phyloP scores from a whole-genome alignment of 2,329 filamentous ascomycete genomes.

The Talaromyces sp. region DNA sequence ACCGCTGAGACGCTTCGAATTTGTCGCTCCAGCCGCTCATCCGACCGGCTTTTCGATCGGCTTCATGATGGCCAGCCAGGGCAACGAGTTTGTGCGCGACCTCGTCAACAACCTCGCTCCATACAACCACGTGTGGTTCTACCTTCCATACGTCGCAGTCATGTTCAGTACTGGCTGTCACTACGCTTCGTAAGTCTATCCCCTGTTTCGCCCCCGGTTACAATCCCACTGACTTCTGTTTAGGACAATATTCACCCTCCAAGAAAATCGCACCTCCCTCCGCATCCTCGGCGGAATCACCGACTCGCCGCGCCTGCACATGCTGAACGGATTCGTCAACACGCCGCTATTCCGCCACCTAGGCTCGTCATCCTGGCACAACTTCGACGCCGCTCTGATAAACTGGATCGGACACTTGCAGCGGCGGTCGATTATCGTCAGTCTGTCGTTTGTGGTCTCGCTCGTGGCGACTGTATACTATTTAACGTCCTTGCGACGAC shows the following conservation, averaged over 20 bases:
- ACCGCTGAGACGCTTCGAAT: constrained; percentile 43
- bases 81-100: constrained; percentile 36
- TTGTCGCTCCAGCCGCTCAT: constrained; percentile 44
- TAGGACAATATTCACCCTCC: constrained; percentile 41
- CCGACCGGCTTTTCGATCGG: constrained; percentile 44
- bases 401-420: constrained; percentile 21
- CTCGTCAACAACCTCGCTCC: constrained; percentile 35
- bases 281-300: constrained; percentile 39
- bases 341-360: constrained; percentile 46
- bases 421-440: constrained; percentile 13
- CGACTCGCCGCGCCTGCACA: constrained; percentile 33
- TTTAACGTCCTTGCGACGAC: neutral
- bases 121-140: constrained; percentile 43
- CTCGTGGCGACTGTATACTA: constrained; percentile 5
- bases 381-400: constrained; percentile 38
- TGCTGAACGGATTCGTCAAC: constrained; percentile 41
- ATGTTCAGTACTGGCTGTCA: constrained; percentile 49
- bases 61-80: constrained; percentile 43
- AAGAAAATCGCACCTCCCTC: constrained; percentile 33
- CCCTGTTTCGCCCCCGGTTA: neutral
- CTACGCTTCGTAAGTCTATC: constrained; percentile 40
- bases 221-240: neutral
- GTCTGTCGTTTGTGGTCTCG: constrained; percentile 11
- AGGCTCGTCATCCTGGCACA: constrained; percentile 47
- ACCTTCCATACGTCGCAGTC: constrained; percentile 43